Percentiles rank a stretch among this genome's conserved stretches.
Evolutionary conservation across 306 rosid genomes (phyloP).

Genomic region (Glycine tomentella): DNA sequence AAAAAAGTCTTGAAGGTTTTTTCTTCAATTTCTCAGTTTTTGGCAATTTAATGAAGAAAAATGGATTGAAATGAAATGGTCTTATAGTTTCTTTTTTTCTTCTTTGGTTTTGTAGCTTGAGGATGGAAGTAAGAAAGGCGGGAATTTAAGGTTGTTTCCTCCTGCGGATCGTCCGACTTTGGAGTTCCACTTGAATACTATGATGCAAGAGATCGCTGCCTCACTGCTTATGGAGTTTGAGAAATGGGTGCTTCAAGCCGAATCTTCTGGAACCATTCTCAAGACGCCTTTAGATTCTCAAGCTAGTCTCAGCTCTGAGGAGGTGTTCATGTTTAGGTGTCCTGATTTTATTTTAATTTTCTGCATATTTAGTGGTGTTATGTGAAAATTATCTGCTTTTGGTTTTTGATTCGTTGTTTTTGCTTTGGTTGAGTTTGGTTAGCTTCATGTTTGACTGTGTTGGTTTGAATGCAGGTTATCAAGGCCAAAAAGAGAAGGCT

Average conservation of each 20-base stretch:
- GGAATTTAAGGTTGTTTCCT: conserved; percentile 87
- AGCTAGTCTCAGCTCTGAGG: conserved; percentile 99
- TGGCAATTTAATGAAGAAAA: not conserved
- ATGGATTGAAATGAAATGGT: not conserved
- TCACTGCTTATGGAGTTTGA: conserved; percentile 93
- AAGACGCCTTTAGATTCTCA: conserved; percentile 99
- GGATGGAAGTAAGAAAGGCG: conserved; percentile 81
- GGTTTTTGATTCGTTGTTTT: not conserved
- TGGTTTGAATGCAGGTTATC: conserved; percentile 70
- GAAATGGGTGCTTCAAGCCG: conserved; percentile 98
- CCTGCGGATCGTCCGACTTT: conserved; percentile 84
- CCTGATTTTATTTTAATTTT: conserved; percentile 51
- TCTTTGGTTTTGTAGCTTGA: conserved; percentile 68
- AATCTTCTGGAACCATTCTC: conserved; percentile 93
- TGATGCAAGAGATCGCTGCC: conserved; percentile 98
- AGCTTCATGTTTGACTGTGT: conserved; percentile 39
- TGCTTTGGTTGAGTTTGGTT: conserved; percentile 29
- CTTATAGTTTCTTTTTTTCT: not conserved
- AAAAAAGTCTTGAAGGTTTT: too few relatives aligned
- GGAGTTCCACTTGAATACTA: conserved; percentile 90
- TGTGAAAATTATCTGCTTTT: conserved; percentile 17
- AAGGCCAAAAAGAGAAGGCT: conserved; percentile 97
- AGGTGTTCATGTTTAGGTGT: conserved; percentile 99
- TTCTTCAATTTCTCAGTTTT: not conserved
- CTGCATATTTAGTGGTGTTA: conserved; percentile 24